Base-by-base conservation (phyloP, 2,329 filamentous ascomycete genomes). In the Exophiala spinifera region DNA sequence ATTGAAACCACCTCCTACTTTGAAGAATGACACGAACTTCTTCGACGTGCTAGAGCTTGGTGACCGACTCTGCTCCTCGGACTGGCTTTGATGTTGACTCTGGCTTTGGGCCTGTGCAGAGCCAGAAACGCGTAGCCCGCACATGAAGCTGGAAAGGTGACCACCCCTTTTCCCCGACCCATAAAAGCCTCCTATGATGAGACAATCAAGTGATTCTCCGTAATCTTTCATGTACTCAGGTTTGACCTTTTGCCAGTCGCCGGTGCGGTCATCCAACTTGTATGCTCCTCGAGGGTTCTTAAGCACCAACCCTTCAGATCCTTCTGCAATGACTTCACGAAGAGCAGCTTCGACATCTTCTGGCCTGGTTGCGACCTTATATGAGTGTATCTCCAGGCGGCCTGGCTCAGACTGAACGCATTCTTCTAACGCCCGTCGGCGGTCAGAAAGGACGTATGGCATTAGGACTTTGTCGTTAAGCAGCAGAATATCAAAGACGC, bases 201-300 rank as follows among this genome's bases (percentile, higher is more conserved):
- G 75, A 61, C 91, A 90, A 68, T 99, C 94, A 3, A 99, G 82
- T 0, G 87, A 89, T 71, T 97, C 92, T 57, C 94, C 94, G 68
- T 94, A 96, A 59, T 96, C 92, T 1, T 86, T 86, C 91, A 97
- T 96, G 70, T 99, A 99, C 61, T 99, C 94, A 1, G 94, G 94
- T 66, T 99, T 99, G 7, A 99, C 91, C 69, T 99, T 99, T 73
- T 96, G 87, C 94, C 94, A 99, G 70, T 96, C 89, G 64, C 95
- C 89, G 65, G 95, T 94, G 45, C 94, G 87, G 62, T 89, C 88
- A 66, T 95, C 96, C 8, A 97, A 79, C 5, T 84, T 81, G 69
- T 99, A 99, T 65, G 83, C 80, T 0, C 91, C 95, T 4, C 87
- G 80, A 6, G 94, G 94, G 60, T 96, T 97, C 75, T 99, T 99